phyloP scores from a whole-genome alignment of 1,139 yeast species.

The Kodamaea sp. region DNA sequence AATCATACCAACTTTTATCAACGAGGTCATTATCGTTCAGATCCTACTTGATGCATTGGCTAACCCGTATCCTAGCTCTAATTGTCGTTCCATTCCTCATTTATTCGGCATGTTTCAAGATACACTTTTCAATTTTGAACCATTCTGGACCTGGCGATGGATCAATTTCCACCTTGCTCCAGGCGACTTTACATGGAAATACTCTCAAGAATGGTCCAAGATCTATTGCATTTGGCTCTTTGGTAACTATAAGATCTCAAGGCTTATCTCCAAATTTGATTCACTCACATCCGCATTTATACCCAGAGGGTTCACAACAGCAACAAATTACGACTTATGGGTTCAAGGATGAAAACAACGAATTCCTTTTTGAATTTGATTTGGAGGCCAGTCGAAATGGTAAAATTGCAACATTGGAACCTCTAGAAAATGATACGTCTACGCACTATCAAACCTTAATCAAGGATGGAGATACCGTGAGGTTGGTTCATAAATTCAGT shows the following conservation, averaged over 20 bases:
- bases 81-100: constrained; percentile 74
- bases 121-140: constrained; percentile 74
- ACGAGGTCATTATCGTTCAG: constrained; percentile 26
- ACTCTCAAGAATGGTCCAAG: constrained; percentile 60
- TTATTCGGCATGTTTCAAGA: constrained; percentile 70
- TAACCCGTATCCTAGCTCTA: constrained; percentile 60
- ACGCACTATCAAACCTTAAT: constrained; percentile 22
- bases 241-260: constrained; percentile 67
- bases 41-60: constrained; percentile 68
- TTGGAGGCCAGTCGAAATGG: constrained; percentile 24
- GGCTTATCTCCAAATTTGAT: constrained; percentile 69
- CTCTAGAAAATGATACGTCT: constrained; percentile 28
- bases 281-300: constrained; percentile 68
- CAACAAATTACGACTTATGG: constrained; percentile 79
- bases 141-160: constrained; percentile 83
- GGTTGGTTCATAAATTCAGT: constrained; percentile 57
- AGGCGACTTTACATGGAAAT: constrained; percentile 61
- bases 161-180: constrained; percentile 68
- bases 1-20: constrained; percentile 49
- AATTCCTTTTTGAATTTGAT: constrained; percentile 56
- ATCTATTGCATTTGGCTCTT: constrained; percentile 60
- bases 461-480: constrained; percentile 53
- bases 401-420: constrained; percentile 33
- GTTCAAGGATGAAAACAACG: constrained; percentile 67
- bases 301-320: constrained; percentile 75